These are phyloP conservation scores for Hemileccinum impolitum DNA, from an alignment of 768 basidiomycete genomes.

Conservation along the genomic window DNA sequence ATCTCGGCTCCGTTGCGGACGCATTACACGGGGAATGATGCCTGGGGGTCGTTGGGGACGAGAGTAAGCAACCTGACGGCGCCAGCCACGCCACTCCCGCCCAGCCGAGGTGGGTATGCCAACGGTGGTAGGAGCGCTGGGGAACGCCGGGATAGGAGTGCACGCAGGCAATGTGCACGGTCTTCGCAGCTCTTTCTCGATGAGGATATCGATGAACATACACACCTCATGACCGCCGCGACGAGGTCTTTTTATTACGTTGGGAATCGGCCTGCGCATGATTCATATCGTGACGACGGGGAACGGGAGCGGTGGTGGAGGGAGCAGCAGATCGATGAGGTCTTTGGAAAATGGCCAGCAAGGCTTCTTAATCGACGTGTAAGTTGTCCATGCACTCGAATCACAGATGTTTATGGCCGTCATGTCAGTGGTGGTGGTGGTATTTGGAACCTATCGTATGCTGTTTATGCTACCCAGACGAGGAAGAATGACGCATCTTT, in stretches of 20 bases:
- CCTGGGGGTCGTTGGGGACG: slow-evolving; percentile 61
- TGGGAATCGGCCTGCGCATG: slow-evolving; percentile 22
- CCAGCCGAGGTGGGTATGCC: neutral
- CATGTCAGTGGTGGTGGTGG: slow-evolving; percentile 82
- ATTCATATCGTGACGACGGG: slow-evolving; percentile 11
- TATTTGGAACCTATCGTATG: slow-evolving; percentile 60
- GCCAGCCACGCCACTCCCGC: slow-evolving; percentile 1
- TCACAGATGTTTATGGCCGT: neutral
- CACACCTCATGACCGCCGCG: slow-evolving; percentile 35
- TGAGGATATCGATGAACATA: slow-evolving; percentile 34
- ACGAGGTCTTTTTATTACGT: slow-evolving; percentile 16
- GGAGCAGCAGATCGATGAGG: slow-evolving; percentile 44
- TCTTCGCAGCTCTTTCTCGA: slow-evolving; percentile 9
- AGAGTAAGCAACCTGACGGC: slow-evolving; percentile 41
- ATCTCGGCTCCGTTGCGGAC: slow-evolving; percentile 77
- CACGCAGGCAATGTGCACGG: slow-evolving; percentile 3
- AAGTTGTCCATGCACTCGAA: slow-evolving; percentile 24
- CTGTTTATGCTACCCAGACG: slow-evolving; percentile 59
- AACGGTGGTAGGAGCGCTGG: neutral
- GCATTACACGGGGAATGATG: slow-evolving; percentile 46
- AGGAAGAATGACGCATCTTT: slow-evolving; percentile 35
- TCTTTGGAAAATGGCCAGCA: slow-evolving; percentile 66
- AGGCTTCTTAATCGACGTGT: slow-evolving; percentile 70
- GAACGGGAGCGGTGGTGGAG: slow-evolving; percentile 38
- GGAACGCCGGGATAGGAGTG: neutral